Base-by-base conservation (phyloP, 345 rosid genomes). In the Moringa oleifera region DNA sequence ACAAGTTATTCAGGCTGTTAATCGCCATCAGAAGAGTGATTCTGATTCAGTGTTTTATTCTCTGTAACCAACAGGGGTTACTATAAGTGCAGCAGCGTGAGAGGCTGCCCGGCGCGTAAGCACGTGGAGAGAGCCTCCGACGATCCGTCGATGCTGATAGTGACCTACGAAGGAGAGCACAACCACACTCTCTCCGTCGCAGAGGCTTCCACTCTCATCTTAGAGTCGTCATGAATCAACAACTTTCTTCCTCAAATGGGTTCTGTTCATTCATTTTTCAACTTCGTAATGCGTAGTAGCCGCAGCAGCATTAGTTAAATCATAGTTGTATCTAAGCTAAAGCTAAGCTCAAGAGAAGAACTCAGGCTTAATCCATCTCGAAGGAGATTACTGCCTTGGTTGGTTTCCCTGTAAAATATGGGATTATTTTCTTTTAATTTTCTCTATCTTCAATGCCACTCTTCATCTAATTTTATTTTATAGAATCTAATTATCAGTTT, bases 91-190 rank as follows among this genome's bases (percentile, higher is more conserved):
- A 94, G 99, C 53, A 88, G 91, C 6, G 74, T 88, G 31, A 77
- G 97, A 74, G 99, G 99, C 25, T 94, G 99, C 56, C 97, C 99
- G 2, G 99, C 97, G 0, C 85, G 99, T 71, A 94, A 94, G 59
- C 99, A 94, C 57, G 97, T 94, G 7, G 99, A 94, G 78, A 72
- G 99, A 69, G 95, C 97, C 0, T 64, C 78, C 0, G 99, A 94
- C 53, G 95, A 94, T 73, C 85, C 96, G 10, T 19, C 88, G 7
- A 85, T 90, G 91, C 75, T 94, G 25, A 72, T 88, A 19, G 93
- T 94, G 51, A 88, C 99, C 9, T 94, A 94, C 56, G 99, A 94
- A 75, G 97, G 91, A 50, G 97, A 94, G 52, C 99, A 94, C 71
- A 85, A 77, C 31, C 98, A 93, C 73, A 60, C 81, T 23, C 82